Conservation (phyloP, 805 yeast species). For the Zygotorulaspora chibaensis region DNA sequence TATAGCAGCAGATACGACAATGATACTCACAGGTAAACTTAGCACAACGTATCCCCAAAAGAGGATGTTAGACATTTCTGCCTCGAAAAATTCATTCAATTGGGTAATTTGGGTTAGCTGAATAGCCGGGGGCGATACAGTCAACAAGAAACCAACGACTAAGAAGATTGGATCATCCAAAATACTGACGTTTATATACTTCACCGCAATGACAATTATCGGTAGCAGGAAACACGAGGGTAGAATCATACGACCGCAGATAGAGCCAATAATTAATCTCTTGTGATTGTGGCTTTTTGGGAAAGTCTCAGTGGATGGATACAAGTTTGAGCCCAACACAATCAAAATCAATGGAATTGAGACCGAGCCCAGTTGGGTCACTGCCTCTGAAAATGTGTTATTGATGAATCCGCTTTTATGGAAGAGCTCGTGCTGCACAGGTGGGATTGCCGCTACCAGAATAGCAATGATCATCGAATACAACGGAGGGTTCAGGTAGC, state of each 20-base stretch:
- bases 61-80: conserved; percentile 76
- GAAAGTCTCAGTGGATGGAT: conserved; percentile 64
- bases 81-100: conserved; percentile 67
- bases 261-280: conserved; percentile 63
- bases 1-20: conserved; percentile 64
- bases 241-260: conserved; percentile 71
- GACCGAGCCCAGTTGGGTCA: conserved; percentile 64
- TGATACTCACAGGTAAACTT: conserved; percentile 71
- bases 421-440: conserved; percentile 53
- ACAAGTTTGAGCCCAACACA: conserved; percentile 73
- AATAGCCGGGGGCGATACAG: conserved; percentile 80
- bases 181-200: conserved; percentile 59
- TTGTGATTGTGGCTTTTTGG: conserved; percentile 59
- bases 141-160: conserved; percentile 68
- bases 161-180: conserved; percentile 78
- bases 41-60: conserved; percentile 79
- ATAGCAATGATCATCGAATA: conserved; percentile 71
- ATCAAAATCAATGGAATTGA: conserved; percentile 74
- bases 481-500: conserved; percentile 75
- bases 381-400: conserved; percentile 60
- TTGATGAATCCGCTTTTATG: conserved; percentile 56
- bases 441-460: conserved; percentile 62
- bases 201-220: conserved; percentile 57
- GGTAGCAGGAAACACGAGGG: conserved; percentile 70
- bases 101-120: conserved; percentile 80